phyloP scores from a whole-genome alignment of 2,329 filamentous ascomycete genomes.

The Trichoderma arundinaceum region DNA sequence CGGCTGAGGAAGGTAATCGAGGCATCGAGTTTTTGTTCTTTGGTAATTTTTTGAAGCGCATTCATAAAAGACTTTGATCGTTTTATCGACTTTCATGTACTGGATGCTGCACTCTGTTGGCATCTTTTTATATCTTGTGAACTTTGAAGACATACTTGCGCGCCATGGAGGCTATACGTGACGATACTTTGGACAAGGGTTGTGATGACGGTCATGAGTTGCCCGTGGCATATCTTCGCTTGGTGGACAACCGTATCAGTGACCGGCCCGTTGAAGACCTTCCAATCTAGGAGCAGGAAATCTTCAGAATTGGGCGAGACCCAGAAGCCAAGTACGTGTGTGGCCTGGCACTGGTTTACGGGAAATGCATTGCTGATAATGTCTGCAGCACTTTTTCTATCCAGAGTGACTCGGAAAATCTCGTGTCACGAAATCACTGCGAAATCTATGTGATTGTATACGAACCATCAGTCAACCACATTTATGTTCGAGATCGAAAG shows the following conservation, averaged over 20 bases:
- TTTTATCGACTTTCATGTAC: neutral
- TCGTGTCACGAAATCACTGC: conserved; percentile 60
- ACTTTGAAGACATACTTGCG: neutral
- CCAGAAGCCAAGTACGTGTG: conserved; percentile 43
- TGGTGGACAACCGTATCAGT: conserved; percentile 37
- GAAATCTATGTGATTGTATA: conserved; percentile 62
- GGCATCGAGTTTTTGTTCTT: neutral
- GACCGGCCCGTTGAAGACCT: conserved; percentile 38
- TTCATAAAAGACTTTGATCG: neutral
- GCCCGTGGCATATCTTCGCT: conserved; percentile 39
- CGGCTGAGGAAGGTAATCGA: neutral
- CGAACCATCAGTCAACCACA: conserved; percentile 50
- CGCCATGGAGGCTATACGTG: neutral
- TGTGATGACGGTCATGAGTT: neutral
- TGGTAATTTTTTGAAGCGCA: neutral
- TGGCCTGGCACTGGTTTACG: neutral
- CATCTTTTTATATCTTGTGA: neutral
- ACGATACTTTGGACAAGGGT: neutral
- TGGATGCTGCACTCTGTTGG: neutral
- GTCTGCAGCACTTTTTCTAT: conserved; percentile 49
- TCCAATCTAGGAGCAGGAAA: conserved; percentile 41
- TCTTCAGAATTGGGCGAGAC: conserved; percentile 47
- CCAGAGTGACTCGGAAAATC: conserved; percentile 43
- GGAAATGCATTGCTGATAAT: neutral
- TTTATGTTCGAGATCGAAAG: conserved; percentile 63